Conservation (phyloP, 495 filamentous ascomycete genomes). For the Penicillium subrubescens region DNA sequence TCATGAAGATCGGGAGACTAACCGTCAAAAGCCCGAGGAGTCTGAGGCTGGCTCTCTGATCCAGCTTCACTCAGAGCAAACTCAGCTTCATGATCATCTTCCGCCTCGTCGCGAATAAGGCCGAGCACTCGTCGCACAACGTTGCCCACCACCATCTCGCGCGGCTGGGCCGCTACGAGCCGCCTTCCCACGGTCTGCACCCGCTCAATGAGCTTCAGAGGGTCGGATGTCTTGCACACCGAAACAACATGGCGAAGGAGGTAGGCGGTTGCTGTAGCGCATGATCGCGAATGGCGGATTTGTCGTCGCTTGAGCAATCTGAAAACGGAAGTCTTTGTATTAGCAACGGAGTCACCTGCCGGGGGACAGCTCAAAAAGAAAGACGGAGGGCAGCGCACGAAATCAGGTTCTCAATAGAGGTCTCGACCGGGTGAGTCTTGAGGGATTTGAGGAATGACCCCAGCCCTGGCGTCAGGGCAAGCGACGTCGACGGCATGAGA, state of each 20-base stretch:
- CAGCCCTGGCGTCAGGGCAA: conserved; percentile 65
- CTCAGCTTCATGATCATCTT: conserved; percentile 75
- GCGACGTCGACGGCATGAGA: conserved; percentile 52
- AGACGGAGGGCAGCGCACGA: conserved; percentile 56
- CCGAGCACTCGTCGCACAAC: conserved; percentile 88
- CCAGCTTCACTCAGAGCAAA: conserved; percentile 54
- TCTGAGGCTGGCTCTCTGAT: conserved; percentile 52
- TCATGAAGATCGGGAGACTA: conserved; percentile 14
- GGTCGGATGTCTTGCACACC: conserved; percentile 64
- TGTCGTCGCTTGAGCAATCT: conserved; percentile 90
- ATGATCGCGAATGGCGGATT: conserved; percentile 81
- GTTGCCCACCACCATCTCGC: conserved; percentile 90
- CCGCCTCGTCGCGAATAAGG: conserved; percentile 86
- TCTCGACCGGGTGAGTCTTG: conserved; percentile 69
- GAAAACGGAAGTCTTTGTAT: conserved; percentile 11
- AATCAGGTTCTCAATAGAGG: conserved; percentile 77
- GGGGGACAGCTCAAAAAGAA: not conserved
- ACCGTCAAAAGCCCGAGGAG: conserved; percentile 46
- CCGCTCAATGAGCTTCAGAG: conserved; percentile 73
- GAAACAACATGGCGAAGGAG: conserved; percentile 83
- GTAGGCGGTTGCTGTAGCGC: conserved; percentile 86
- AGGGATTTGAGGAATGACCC: conserved; percentile 76
- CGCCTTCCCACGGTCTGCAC: conserved; percentile 74
- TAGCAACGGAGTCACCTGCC: conserved; percentile 12
- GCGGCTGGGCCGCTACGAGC: conserved; percentile 78